phyloP scores from a whole-genome alignment of 306 rosid species.

The Quercus variabilis region DNA sequence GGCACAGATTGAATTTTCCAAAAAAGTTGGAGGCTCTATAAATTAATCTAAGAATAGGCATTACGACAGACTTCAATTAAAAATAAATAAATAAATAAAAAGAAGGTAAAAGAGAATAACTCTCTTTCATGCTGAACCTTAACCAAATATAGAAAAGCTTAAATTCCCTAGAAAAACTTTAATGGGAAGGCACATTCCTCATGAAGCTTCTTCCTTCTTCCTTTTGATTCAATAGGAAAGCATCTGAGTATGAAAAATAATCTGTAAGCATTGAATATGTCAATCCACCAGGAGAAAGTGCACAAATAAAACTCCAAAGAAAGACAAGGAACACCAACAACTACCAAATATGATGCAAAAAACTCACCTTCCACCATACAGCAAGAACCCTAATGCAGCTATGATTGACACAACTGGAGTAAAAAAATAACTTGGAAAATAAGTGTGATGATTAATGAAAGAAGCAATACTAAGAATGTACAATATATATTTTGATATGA shows the following conservation, averaged over 20 bases:
- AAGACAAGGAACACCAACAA: constrained; percentile 12
- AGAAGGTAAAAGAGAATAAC: not conserved
- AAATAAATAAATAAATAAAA: no score
- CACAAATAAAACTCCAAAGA: not conserved
- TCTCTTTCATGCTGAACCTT: not conserved
- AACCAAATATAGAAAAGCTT: not conserved
- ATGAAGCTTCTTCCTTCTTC: constrained; percentile 93
- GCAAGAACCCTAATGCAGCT: constrained; percentile 90
- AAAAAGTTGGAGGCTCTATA: no score
- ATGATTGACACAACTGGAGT: constrained; percentile 72
- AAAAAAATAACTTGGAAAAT: not conserved
- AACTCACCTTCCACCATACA: constrained; percentile 94
- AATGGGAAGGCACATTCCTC: constrained; percentile 60
- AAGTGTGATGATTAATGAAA: constrained; percentile 5
- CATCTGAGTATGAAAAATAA: constrained; percentile 92
- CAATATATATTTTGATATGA: not conserved
- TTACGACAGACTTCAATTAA: no score
- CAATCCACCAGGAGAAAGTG: not conserved
- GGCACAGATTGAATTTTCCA: no score
- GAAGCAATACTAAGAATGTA: not conserved
- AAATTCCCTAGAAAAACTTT: constrained; percentile 8
- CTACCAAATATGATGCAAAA: constrained; percentile 17
- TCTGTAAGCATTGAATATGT: constrained; percentile 32
- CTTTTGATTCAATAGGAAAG: constrained; percentile 96
- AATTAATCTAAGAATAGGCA: no score